Evolutionary conservation across 1,139 yeast genomes (phyloP).

Genomic region (Debaryomycetaceae sp.): DNA sequence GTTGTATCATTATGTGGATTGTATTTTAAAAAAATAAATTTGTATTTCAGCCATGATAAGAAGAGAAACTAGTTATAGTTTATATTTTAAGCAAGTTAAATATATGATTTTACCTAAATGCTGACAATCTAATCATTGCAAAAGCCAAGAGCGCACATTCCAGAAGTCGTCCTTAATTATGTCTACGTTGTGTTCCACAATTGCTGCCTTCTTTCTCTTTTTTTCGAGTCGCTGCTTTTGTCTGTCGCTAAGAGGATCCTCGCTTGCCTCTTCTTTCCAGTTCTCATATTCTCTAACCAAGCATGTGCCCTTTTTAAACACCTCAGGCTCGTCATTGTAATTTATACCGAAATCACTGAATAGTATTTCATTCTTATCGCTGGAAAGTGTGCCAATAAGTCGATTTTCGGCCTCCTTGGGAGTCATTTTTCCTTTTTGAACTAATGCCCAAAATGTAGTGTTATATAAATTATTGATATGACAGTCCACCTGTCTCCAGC

Average conservation of each 20-base stretch:
- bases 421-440: conserved; percentile 62
- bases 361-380: conserved; percentile 85
- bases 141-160: conserved; percentile 41
- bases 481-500: conserved; percentile 97
- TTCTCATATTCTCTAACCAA: conserved; percentile 51
- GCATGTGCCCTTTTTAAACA: conserved; percentile 82
- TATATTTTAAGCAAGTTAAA: too few relatives aligned
- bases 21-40: background rate
- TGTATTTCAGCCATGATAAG: too few relatives aligned
- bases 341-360: conserved; percentile 77
- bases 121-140: conserved; percentile 4
- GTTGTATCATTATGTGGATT: background rate
- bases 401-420: conserved; percentile 76
- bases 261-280: conserved; percentile 10
- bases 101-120: conserved; percentile 1
- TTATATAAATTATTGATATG: conserved; percentile 93
- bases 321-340: conserved; percentile 86
- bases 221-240: conserved; percentile 52
- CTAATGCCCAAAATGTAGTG: conserved; percentile 89
- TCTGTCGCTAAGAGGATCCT: conserved; percentile 29
- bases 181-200: conserved; percentile 52
- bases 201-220: conserved; percentile 45
- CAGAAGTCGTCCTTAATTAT: conserved; percentile 59
- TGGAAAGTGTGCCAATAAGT: conserved; percentile 70
- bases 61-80: too few relatives aligned